Percentiles rank a stretch among this genome's conserved stretches.
Conservation (phyloP, 2,329 filamentous ascomycete genomes). For the Huntiella omanensis region DNA sequence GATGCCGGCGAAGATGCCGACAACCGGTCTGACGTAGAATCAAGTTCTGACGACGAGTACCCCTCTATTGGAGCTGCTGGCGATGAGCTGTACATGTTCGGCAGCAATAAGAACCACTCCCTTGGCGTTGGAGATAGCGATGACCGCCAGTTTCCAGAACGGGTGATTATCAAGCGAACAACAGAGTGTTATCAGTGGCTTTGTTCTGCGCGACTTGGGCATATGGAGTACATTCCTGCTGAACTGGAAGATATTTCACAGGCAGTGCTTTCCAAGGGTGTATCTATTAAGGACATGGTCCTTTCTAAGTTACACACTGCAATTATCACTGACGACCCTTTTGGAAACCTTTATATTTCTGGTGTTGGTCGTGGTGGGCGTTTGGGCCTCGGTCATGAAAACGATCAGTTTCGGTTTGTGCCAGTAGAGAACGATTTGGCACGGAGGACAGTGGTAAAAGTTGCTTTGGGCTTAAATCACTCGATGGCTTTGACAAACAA, state of each 20-base stretch:
- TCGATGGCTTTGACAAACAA: slow-evolving; percentile 67
- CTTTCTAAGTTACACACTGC: slow-evolving; percentile 88
- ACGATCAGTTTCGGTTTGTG: slow-evolving; percentile 69
- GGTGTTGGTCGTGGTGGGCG: slow-evolving; percentile 82
- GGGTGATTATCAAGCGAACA: slow-evolving; percentile 57
- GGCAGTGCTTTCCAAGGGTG: slow-evolving; percentile 49
- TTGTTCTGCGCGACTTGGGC: slow-evolving; percentile 16
- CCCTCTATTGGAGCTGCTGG: slow-evolving; percentile 25
- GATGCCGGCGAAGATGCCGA: slow-evolving; percentile 23
- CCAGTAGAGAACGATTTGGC: slow-evolving; percentile 61
- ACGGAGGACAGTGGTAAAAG: slow-evolving; percentile 54
- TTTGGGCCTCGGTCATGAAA: slow-evolving; percentile 75
- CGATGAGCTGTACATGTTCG: slow-evolving; percentile 83
- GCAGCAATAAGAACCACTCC: slow-evolving; percentile 88
- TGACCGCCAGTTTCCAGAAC: slow-evolving; percentile 83
- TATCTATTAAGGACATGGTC: slow-evolving; percentile 62
- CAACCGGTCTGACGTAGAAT: slow-evolving; percentile 27
- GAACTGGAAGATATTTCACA: slow-evolving; percentile 42
- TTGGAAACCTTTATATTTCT: slow-evolving; percentile 82
- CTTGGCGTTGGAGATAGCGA: slow-evolving; percentile 91
- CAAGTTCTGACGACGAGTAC: not conserved
- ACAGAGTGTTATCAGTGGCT: slow-evolving; percentile 47
- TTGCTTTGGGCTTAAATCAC: slow-evolving; percentile 83
- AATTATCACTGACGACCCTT: slow-evolving; percentile 67
- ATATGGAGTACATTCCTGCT: slow-evolving; percentile 24